These are phyloP conservation scores for Trametes maxima DNA, from an alignment of 768 basidiomycete species.

Conservation along the genomic window DNA sequence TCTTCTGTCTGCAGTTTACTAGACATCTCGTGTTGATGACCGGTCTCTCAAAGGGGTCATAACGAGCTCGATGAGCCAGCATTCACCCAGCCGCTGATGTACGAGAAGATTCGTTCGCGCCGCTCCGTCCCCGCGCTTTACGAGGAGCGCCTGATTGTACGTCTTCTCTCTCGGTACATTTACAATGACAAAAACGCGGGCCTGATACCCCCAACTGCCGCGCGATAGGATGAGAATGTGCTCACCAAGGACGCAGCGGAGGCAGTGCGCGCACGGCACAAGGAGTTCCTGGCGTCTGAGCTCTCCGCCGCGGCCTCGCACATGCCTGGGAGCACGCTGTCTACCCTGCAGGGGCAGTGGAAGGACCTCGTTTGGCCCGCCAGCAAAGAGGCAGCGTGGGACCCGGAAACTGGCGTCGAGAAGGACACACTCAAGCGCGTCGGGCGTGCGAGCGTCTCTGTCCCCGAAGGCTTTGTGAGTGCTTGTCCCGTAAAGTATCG, in stretches of 20 bases:
- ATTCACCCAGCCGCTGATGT: conserved; percentile 91
- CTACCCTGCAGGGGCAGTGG: conserved; percentile 73
- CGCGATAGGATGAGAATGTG: conserved; percentile 44
- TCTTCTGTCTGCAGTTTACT: neutral
- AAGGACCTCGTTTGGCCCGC: conserved; percentile 58
- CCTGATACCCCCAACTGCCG: neutral
- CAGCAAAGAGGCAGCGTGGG: conserved; percentile 48
- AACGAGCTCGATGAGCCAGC: conserved; percentile 88
- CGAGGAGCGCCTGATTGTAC: conserved; percentile 74
- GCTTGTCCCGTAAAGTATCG: neutral
- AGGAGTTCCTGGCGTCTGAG: conserved; percentile 61
- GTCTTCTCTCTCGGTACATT: conserved; percentile 28
- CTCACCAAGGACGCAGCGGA: conserved; percentile 54
- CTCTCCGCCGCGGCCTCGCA: conserved; percentile 53
- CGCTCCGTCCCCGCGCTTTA: conserved; percentile 81
- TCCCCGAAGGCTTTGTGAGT: conserved; percentile 67
- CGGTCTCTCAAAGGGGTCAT: conserved; percentile 60
- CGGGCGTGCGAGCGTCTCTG: conserved; percentile 67
- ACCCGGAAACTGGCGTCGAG: conserved; percentile 72
- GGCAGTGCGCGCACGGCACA: conserved; percentile 57
- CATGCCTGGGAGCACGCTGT: conserved; percentile 50
- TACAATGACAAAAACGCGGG: neutral
- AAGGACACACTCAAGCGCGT: conserved; percentile 53
- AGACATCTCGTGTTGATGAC: neutral
- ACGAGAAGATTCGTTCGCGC: conserved; percentile 78